Conservation (phyloP, 2,329 filamentous ascomycete genomes). For the Talaromyces sp. region DNA sequence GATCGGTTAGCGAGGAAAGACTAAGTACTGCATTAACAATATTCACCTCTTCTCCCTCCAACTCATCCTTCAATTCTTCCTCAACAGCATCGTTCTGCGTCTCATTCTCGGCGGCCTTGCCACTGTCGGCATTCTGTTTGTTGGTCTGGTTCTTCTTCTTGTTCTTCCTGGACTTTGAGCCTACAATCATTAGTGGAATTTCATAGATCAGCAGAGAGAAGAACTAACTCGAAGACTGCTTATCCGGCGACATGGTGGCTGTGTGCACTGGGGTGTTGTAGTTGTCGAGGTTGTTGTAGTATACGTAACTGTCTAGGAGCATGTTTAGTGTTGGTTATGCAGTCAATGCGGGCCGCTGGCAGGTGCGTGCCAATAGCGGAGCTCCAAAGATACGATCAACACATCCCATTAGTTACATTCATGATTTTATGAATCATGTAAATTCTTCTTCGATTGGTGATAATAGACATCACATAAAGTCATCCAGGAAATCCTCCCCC, state of each 20-base stretch:
- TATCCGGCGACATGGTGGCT: conserved; percentile 18
- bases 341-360: conserved; percentile 5
- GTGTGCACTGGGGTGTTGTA: background rate
- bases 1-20: background rate
- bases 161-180: conserved; percentile 56
- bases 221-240: conserved; percentile 19
- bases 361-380: conserved; percentile 8
- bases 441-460: background rate
- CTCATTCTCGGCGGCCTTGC: conserved; percentile 29
- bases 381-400: background rate
- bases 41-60: conserved; percentile 43
- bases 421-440: background rate
- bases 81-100: conserved; percentile 24
- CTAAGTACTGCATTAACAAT: conserved; percentile 4
- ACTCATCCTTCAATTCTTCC: conserved; percentile 39
- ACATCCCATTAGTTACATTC: background rate
- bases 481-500: conserved; percentile 71
- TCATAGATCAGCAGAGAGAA: conserved; percentile 25
- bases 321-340: background rate
- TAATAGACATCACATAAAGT: conserved; percentile 72
- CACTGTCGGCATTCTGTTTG: conserved; percentile 44
- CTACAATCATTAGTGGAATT: conserved; percentile 27
- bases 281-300: conserved; percentile 2
- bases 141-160: conserved; percentile 57
- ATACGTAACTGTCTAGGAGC: conserved; percentile 6